A percentile compares a stretch with the other conserved stretches of the same genome.
phyloP scores from a whole-genome alignment of 805 yeast species.

The Yarrowia bubula region DNA sequence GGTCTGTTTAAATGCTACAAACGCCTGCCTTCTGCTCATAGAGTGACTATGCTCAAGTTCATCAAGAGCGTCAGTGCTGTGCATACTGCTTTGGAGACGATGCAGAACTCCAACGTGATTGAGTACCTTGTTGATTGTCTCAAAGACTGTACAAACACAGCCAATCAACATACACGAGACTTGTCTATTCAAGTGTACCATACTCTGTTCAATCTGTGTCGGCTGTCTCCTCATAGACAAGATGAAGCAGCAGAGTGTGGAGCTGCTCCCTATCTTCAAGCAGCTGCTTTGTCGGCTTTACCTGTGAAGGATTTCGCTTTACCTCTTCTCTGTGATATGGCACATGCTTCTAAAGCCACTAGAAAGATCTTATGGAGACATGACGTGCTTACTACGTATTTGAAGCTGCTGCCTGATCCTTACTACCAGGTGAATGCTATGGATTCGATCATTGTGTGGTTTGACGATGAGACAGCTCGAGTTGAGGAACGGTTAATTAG shows the following conservation, averaged over 20 bases:
- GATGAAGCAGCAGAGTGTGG: slow-evolving; percentile 49
- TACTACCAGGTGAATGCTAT: slow-evolving; percentile 59
- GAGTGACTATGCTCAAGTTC: slow-evolving; percentile 47
- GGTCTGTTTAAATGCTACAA: slow-evolving; percentile 35
- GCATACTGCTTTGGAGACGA: slow-evolving; percentile 34
- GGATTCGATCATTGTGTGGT: slow-evolving; percentile 47
- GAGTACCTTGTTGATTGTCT: slow-evolving; percentile 45
- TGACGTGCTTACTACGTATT: slow-evolving; percentile 43
- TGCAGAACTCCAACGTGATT: slow-evolving; percentile 43
- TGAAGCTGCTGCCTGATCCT: slow-evolving; percentile 47
- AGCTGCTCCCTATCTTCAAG: slow-evolving; percentile 47
- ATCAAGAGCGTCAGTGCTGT: slow-evolving; percentile 39
- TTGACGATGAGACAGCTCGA: slow-evolving; percentile 35
- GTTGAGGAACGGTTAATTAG: slow-evolving; percentile 29
- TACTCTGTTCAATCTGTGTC: slow-evolving; percentile 51
- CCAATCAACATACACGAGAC: slow-evolving; percentile 39
- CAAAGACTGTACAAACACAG: slow-evolving; percentile 29
- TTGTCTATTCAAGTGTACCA: slow-evolving; percentile 49
- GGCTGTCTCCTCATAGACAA: slow-evolving; percentile 48
- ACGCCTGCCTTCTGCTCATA: slow-evolving; percentile 37
- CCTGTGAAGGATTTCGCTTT: slow-evolving; percentile 52
- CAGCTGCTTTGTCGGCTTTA: slow-evolving; percentile 43
- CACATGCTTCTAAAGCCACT: slow-evolving; percentile 46
- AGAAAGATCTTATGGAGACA: slow-evolving; percentile 42
- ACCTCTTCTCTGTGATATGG: slow-evolving; percentile 55